These are phyloP conservation scores for Tulasnella sp. DNA, from an alignment of 768 basidiomycete genomes.

Conservation along the genomic window DNA sequence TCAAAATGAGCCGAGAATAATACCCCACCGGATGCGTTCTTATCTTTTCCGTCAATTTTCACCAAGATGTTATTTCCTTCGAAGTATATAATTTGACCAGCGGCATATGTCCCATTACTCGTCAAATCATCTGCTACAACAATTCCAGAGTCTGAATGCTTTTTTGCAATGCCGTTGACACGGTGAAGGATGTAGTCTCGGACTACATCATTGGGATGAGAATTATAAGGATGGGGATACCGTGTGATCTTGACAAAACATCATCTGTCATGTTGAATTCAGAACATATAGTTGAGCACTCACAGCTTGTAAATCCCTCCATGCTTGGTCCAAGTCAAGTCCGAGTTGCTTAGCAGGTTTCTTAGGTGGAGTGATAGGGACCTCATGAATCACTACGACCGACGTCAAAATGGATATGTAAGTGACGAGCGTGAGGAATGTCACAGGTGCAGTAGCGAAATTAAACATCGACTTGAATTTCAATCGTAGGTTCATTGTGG, in stretches of 20 bases:
- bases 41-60: conserved; percentile 40
- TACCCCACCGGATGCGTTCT: conserved; percentile 33
- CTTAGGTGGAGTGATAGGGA: neutral
- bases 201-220: conserved; percentile 60
- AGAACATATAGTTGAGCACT: neutral
- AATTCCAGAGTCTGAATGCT: conserved; percentile 30
- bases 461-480: conserved; percentile 23
- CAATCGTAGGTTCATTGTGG: conserved; percentile 23
- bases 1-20: conserved; percentile 65
- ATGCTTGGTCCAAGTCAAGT: conserved; percentile 28
- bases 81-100: conserved; percentile 31
- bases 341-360: conserved; percentile 1
- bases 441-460: conserved; percentile 34
- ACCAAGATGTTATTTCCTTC: conserved; percentile 42
- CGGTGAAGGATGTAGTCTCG: conserved; percentile 46
- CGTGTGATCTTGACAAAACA: conserved; percentile 39
- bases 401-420: conserved; percentile 35
- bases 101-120: conserved; percentile 37
- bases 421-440: conserved; percentile 34
- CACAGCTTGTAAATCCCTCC: conserved; percentile 41
- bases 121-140: conserved; percentile 32
- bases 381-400: conserved; percentile 13
- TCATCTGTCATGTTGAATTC: neutral
- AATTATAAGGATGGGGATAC: conserved; percentile 65
- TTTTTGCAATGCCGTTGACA: conserved; percentile 33